Evolutionary conservation across 2,329 filamentous ascomycete genomes (phyloP).

Genomic region (Coleophoma cylindrospora): DNA sequence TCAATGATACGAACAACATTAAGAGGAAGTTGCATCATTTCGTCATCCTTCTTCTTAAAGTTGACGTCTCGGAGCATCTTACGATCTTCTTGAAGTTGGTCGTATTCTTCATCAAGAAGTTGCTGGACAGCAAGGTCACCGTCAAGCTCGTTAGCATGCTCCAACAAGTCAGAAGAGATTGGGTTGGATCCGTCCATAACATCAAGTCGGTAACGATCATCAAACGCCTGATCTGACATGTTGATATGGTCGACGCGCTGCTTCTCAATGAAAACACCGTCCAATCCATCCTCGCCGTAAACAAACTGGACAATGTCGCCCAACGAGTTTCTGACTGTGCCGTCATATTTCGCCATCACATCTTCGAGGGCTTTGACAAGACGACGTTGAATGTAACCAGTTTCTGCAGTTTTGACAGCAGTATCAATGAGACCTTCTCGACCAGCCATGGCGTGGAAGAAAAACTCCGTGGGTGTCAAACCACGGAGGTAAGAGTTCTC

Average conservation of each 20-base stretch:
- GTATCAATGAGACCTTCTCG: slow-evolving; percentile 99
- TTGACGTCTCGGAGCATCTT: slow-evolving; percentile 67
- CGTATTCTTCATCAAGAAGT: slow-evolving; percentile 84
- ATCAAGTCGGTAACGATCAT: slow-evolving; percentile 78
- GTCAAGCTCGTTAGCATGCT: slow-evolving; percentile 80
- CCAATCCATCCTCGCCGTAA: slow-evolving; percentile 95
- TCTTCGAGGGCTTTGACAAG: slow-evolving; percentile 98
- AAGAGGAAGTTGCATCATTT: slow-evolving; percentile 85
- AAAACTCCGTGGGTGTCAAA: slow-evolving; percentile 92
- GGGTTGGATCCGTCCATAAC: slow-evolving; percentile 63
- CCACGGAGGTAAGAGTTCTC: slow-evolving; percentile 98
- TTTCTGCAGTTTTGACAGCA: slow-evolving; percentile 98
- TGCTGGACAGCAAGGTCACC: slow-evolving; percentile 86
- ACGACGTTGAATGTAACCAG: slow-evolving; percentile 97
- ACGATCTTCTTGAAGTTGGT: slow-evolving; percentile 70
- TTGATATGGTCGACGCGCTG: slow-evolving; percentile 85
- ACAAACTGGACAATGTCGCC: slow-evolving; percentile 96
- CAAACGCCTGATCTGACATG: slow-evolving; percentile 72
- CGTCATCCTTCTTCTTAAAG: slow-evolving; percentile 66
- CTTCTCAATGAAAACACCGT: slow-evolving; percentile 89
- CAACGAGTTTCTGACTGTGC: slow-evolving; percentile 92
- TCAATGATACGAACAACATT: slow-evolving; percentile 90
- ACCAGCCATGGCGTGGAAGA: slow-evolving; percentile 99
- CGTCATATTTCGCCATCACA: slow-evolving; percentile 95
- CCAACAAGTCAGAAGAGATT: slow-evolving; percentile 66